Base-by-base conservation (phyloP, 2,329 filamentous ascomycete species). In the Pleurostoma richardsiae region DNA sequence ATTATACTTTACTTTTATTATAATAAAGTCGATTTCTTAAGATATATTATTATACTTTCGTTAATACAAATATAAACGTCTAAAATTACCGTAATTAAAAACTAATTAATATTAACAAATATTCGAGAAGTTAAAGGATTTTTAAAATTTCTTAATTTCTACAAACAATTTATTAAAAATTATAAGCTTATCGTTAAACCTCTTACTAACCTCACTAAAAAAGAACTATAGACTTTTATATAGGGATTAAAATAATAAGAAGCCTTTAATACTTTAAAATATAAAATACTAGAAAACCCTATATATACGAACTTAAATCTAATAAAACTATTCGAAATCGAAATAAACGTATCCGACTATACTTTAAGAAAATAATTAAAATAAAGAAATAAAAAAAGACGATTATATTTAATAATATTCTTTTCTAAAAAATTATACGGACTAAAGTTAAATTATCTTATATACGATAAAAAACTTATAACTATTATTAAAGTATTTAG, bases 61-160 rank as follows among this genome's bases (percentile, higher is more conserved):
- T n/a, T 8, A 36, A 36, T 36, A 8, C 2, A n/a, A 8, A 36
- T 36, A n/a, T 36, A 36, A 36, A n/a, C 2, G 2, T 8, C 2
- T n/a, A 36, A 36, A 2, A 36, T 36, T n/a, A 36, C 33, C 33
- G n/a, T 36, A 36, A n/a, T 36, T 36, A 36, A 36, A 2, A 19
- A 19, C 19, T 19, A 19, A 2, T 19, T 19, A 19, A 19, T 19
- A 19, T 2, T 19, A 19, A 19, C 2, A 19, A 19, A 19, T 19
- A 19, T 19, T 19, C 19, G 19, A 19, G 33, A 36, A 36, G 2
- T 36, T n/a, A 36, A n/a, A 36, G 33, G 33, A 36, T 36, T 36
- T 45, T 19, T 64, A 11, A 50, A 55, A 1, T 66, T 65, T 47
- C 44, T 51, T 5, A 67, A 66, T 47, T 66, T 64, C 40, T 66